A percentile compares a stretch with the other conserved stretches of the same genome.
These are phyloP conservation scores for Xerocomus nothofagi DNA, from an alignment of 1,284 basidiomycete species.

Conservation along the genomic window DNA sequence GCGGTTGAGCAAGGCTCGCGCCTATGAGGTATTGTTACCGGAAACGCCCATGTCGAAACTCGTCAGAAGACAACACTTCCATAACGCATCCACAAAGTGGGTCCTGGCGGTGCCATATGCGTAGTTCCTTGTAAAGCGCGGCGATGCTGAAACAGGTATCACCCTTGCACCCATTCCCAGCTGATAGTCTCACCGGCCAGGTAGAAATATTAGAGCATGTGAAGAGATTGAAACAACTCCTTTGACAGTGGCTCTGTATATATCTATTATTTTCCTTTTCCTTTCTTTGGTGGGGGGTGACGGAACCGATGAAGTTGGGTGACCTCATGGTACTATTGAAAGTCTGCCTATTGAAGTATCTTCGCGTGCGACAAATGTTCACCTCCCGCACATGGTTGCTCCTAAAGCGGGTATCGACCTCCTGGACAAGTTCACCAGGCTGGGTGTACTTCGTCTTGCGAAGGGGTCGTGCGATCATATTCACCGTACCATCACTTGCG, in stretches of 20 bases:
- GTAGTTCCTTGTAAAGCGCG: slow-evolving; percentile 14
- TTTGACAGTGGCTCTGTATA: slow-evolving; percentile 6
- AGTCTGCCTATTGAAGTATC: neutral
- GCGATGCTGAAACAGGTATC: slow-evolving; percentile 36
- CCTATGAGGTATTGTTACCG: slow-evolving; percentile 19
- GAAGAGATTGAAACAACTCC: slow-evolving; percentile 19
- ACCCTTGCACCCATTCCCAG: slow-evolving; percentile 29
- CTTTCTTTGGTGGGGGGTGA: neutral
- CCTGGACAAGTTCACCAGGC: neutral
- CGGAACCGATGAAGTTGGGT: neutral
- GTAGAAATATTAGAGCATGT: slow-evolving; percentile 27
- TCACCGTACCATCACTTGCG: slow-evolving; percentile 16
- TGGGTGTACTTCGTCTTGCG: slow-evolving; percentile 21
- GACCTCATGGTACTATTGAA: slow-evolving; percentile 8
- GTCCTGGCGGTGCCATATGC: slow-evolving; percentile 9
- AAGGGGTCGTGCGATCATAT: slow-evolving; percentile 10
- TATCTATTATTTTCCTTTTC: slow-evolving; percentile 8
- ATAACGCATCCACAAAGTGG: slow-evolving; percentile 33
- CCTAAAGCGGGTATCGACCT: slow-evolving; percentile 6
- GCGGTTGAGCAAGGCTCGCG: slow-evolving; percentile 5
- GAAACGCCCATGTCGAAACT: slow-evolving; percentile 34
- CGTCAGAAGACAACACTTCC: slow-evolving; percentile 33
- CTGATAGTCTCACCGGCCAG: slow-evolving; percentile 23
- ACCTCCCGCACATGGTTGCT: slow-evolving; percentile 1
- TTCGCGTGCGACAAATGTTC: slow-evolving; percentile 11